Evolutionary conservation across 1,139 yeast species (phyloP), one percentile per base, ranked within the genome.

Genomic region (Pichia sp.): DNA sequence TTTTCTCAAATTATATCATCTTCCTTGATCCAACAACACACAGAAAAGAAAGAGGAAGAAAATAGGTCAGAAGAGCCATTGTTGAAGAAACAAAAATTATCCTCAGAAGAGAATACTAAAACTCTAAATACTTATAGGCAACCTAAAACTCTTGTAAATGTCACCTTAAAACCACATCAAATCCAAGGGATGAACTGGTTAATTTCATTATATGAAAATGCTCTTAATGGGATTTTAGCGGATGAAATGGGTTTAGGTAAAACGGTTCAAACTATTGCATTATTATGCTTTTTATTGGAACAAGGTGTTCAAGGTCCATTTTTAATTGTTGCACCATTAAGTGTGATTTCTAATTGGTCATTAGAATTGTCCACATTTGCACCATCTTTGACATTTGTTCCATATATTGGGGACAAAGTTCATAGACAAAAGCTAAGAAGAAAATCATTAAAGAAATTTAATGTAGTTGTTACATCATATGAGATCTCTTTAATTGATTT

Each of bases 201-300:
- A 44, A 76, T 82, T 13, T 85, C 96, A 0, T 69, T 92, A 29
- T 92, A 85, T 63, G 95, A 90, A 63, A 92, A 92, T 64, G 98
- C 97, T 0, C 71, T 92, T 32, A 92, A 92, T 66, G 98, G 98
- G 3, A 89, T 92, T 34, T 69, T 92, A 29, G 97, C 97, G 0
- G 97, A 92, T 66, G 97, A 90, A 64, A 92, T 90, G 97, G 97
- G 97, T 0, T 70, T 89, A 39, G 97, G 98, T 7, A 90, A 90
- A 62, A 92, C 97, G 0, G 67, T 90, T 13, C 96, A 90, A 63
- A 84, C 94, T 42, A 86, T 92, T 49, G 76, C 95, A 0, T 73
- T 90, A 53, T 60, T 90, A 15, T 79, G 88, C 12, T 87, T 84
- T 61, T 70, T 92, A 40, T 76, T 85, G 40, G 96, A 88, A 56